phyloP scores from a whole-genome alignment of 1,139 yeast genomes.

The Pichia sp. region DNA sequence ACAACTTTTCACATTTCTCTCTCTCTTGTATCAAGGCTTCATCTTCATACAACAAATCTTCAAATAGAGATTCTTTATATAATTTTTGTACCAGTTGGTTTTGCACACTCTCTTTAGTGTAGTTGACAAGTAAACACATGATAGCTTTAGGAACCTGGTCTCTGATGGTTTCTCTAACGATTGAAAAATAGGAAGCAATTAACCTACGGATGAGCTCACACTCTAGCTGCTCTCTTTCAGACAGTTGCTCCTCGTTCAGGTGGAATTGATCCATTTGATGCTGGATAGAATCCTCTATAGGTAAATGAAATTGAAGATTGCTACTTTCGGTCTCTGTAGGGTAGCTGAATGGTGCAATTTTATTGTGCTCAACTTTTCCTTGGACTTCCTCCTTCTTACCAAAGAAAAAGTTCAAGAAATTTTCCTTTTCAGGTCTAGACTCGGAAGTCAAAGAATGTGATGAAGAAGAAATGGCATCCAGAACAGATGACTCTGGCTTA shows the following conservation, averaged over 20 bases:
- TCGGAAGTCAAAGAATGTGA: constrained; percentile 2
- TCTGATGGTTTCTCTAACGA: constrained; percentile 89
- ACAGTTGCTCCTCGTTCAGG: constrained; percentile 47
- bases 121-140: constrained; percentile 92
- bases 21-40: constrained; percentile 87
- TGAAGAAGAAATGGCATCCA: constrained; percentile 11
- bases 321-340: constrained; percentile 27
- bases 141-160: constrained; percentile 98
- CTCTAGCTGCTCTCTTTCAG: constrained; percentile 88
- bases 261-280: constrained; percentile 40
- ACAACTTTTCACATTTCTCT: constrained; percentile 75
- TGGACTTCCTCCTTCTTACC: constrained; percentile 64
- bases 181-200: constrained; percentile 84
- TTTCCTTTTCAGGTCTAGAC: constrained; percentile 45
- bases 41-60: constrained; percentile 84
- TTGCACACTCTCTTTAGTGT: constrained; percentile 80
- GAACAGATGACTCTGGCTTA: constrained; percentile 11
- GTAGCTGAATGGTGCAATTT: constrained; percentile 23
- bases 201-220: constrained; percentile 89
- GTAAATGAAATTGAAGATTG: constrained; percentile 27
- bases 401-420: constrained; percentile 87
- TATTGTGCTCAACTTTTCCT: constrained; percentile 15
- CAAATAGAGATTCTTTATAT: constrained; percentile 80
- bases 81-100: constrained; percentile 87
- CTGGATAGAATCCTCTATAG: constrained; percentile 25